These are phyloP conservation scores for Paratinospora sagittata DNA, from an alignment of 164 flowering plant species.

Conservation along the genomic window DNA sequence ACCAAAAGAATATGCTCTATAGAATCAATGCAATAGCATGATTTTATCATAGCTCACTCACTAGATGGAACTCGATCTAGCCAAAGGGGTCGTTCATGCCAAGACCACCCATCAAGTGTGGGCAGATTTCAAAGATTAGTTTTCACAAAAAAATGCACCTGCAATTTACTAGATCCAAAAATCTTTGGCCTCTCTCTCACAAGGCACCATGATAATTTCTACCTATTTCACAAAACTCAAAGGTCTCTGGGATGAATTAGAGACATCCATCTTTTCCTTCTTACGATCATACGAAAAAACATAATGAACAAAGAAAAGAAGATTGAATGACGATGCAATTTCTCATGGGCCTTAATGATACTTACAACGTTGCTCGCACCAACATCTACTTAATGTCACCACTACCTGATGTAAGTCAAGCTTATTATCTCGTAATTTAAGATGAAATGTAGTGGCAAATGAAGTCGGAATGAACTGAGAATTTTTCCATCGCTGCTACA, in stretches of 20 bases:
- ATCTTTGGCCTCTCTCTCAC: not conserved
- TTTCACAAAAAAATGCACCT: not conserved
- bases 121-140: not conserved
- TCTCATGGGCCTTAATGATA: conserved; percentile 14
- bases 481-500: conserved; percentile 4
- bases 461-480: not conserved
- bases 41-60: conserved; percentile 6
- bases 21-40: conserved; percentile 4
- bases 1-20: no score
- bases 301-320: not conserved
- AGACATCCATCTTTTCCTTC: not conserved
- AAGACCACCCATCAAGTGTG: not conserved
- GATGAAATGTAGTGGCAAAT: conserved; percentile 10
- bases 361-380: not conserved
- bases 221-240: conserved; percentile 6
- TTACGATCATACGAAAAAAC: not conserved
- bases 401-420: conserved; percentile 7
- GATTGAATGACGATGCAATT: conserved; percentile 8
- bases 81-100: conserved; percentile 3
- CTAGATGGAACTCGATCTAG: not conserved
- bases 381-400: conserved; percentile 10
- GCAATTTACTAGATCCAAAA: not conserved
- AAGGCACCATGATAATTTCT: not conserved
- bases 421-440: conserved; percentile 7
- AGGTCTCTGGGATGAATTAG: not conserved